Percentiles rank a stretch among this genome's conserved stretches.
phyloP scores from a whole-genome alignment of 2,329 filamentous ascomycete species.

The Metarhizium album region DNA sequence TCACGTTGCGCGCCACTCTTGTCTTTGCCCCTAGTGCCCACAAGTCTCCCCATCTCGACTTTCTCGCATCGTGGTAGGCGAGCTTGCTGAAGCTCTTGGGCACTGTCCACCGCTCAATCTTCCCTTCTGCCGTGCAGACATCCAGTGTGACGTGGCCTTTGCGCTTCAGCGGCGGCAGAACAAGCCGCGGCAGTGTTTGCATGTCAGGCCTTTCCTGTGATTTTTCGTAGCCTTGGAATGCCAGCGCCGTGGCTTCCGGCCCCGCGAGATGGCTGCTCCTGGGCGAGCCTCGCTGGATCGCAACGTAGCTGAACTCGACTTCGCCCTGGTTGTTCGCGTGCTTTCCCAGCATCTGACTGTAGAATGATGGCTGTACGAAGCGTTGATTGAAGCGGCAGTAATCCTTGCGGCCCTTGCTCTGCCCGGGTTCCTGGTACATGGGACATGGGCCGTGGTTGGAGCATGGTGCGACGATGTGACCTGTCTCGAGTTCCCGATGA shows the following conservation, averaged over 20 bases:
- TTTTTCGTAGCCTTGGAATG: constrained; percentile 63
- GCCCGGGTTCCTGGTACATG: constrained; percentile 68
- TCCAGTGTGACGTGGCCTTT: constrained; percentile 83
- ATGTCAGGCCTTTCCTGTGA: constrained; percentile 36
- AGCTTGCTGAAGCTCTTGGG: constrained; percentile 69
- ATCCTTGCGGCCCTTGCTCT: constrained; percentile 67
- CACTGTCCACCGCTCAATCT: constrained; percentile 88
- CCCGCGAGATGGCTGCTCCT: constrained; percentile 31
- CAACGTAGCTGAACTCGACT: constrained; percentile 80
- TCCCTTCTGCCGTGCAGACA: constrained; percentile 75
- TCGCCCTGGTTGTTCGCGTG: constrained; percentile 76
- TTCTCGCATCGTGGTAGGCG: constrained; percentile 87
- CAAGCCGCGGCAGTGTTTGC: constrained; percentile 63
- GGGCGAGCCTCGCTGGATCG: constrained; percentile 62
- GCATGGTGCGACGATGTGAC: constrained; percentile 64
- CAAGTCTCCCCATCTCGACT: constrained; percentile 82
- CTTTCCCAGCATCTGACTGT: constrained; percentile 64
- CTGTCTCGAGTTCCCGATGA: constrained; percentile 40
- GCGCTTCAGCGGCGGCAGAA: constrained; percentile 77
- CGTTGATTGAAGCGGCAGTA: constrained; percentile 87
- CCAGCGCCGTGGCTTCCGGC: constrained; percentile 46
- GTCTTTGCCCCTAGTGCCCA: constrained; percentile 96
- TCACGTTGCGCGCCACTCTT: constrained; percentile 49
- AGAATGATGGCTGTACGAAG: constrained; percentile 71
- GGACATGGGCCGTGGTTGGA: constrained; percentile 84